A percentile compares a stretch with the other conserved stretches of the same genome.
Evolutionary conservation across 2,329 filamentous ascomycete species (phyloP).

Genomic region (Aspergillus japonicus): DNA sequence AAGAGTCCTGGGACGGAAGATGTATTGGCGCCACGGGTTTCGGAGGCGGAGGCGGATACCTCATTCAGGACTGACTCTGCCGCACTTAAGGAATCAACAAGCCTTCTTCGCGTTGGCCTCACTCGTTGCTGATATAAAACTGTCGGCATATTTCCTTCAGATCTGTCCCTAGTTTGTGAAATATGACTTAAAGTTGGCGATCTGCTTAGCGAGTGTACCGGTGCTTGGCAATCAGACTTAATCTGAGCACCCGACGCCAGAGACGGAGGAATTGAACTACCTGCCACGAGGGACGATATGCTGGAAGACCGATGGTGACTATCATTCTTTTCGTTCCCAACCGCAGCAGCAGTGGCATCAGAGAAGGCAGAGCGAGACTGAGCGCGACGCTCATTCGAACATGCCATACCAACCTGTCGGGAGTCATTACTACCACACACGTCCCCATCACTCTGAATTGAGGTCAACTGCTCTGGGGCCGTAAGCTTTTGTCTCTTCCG

Average conservation of each 20-base stretch:
- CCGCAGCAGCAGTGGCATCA: neutral
- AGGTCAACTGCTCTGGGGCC: neutral
- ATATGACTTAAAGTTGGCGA: neutral
- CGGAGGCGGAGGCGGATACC: neutral
- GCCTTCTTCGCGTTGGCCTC: slow-evolving; percentile 25
- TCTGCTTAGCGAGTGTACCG: neutral
- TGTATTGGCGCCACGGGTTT: neutral
- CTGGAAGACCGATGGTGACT: neutral
- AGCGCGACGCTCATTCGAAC: neutral
- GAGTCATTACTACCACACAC: neutral
- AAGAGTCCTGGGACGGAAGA: neutral
- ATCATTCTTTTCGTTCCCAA: neutral
- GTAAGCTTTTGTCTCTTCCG: neutral
- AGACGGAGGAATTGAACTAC: neutral
- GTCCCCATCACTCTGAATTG: neutral
- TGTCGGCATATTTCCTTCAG: neutral
- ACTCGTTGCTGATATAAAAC: neutral
- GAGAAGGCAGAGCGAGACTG: neutral
- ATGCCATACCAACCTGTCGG: neutral
- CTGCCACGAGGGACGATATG: neutral
- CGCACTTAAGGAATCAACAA: slow-evolving; percentile 35
- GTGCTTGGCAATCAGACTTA: neutral
- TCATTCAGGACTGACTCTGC: slow-evolving; percentile 5
- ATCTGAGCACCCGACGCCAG: neutral
- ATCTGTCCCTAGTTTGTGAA: neutral